Base-by-base conservation (phyloP, 805 yeast genomes). In the Candida ascalaphidarum region DNA sequence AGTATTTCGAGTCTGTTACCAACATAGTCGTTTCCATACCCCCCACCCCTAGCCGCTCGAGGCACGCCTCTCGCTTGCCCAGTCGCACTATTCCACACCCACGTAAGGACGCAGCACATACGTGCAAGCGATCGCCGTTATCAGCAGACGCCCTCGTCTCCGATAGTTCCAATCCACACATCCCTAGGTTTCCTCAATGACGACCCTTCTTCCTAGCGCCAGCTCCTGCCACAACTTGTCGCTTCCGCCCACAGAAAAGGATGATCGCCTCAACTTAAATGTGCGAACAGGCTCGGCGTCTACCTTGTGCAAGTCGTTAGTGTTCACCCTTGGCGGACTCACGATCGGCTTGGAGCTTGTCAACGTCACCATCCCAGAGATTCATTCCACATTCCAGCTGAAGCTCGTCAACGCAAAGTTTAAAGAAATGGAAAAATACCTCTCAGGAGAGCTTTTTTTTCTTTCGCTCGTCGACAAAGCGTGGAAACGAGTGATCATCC, bases 281-380 rank as follows among this genome's bases (percentile, higher is more conserved):
- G 69, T 69, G 25, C 61, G 89, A 32, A 76, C 85, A 1, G 92
- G 92, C 11, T 71, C 84, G 2, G 73, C 84, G 0, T 55, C 75
- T 2, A 56, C 68, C 1, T 58, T 76, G 15, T 61, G 68, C 21
- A 69, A 75, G 40, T 79, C 88, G 5, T 59, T 74, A 27, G 60
- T 81, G 2, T 67, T 76, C 17, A 76, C 73, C 0, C 72, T 61
- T 46, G 89, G 88, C n/a, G 92, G 92, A 0, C 52, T 77, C 11
- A 68, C 75, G 0, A 50, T 75, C 7, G 81, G 79, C 1, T 43
- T 81, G 11, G 69, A 70, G 26, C 43, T 77, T 21, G 34, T 27
- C 25, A 40, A 52, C 3, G 53, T 65, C 16, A 55, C 68, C 9
- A 46, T 67, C 12, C 43, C 46, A 2, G 64, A 60, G 17, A 47